These are phyloP conservation scores for Solanum appendiculatum DNA, from an alignment of 257 asterid genomes.

Conservation along the genomic window DNA sequence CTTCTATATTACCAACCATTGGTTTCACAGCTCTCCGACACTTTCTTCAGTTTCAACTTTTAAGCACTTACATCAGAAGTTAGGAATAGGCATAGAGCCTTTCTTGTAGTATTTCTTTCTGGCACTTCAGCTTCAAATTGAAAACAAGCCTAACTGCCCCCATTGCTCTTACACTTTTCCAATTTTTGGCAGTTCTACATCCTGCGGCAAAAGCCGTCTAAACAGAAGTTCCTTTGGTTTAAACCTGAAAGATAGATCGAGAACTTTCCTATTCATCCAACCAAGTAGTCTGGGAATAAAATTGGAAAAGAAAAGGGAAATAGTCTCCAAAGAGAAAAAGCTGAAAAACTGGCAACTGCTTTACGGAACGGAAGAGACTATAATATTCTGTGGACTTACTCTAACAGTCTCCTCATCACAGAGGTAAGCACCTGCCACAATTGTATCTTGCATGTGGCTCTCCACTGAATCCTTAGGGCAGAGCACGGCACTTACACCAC, in stretches of 20 bases:
- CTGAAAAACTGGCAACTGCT: background rate
- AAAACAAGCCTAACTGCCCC: background rate
- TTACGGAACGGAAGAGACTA: background rate
- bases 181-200: background rate
- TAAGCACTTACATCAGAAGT: background rate
- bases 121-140: background rate
- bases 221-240: background rate
- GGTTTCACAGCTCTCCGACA: background rate
- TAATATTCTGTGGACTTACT: constrained; percentile 30
- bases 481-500: constrained; percentile 97
- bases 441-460: constrained; percentile 89
- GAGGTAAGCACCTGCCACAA: constrained; percentile 95
- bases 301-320: background rate
- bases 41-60: background rate
- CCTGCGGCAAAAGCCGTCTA: background rate
- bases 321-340: background rate
- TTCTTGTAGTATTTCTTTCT: background rate
- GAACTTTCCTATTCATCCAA: background rate
- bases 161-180: background rate
- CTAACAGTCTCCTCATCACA: constrained; percentile 99
- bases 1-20: background rate
- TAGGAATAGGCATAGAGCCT: background rate
- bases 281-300: background rate
- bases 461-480: constrained; percentile 96
- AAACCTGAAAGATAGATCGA: background rate